Base-by-base conservation (phyloP, 2,329 filamentous ascomycete genomes). In the Dendryphion nanum region DNA sequence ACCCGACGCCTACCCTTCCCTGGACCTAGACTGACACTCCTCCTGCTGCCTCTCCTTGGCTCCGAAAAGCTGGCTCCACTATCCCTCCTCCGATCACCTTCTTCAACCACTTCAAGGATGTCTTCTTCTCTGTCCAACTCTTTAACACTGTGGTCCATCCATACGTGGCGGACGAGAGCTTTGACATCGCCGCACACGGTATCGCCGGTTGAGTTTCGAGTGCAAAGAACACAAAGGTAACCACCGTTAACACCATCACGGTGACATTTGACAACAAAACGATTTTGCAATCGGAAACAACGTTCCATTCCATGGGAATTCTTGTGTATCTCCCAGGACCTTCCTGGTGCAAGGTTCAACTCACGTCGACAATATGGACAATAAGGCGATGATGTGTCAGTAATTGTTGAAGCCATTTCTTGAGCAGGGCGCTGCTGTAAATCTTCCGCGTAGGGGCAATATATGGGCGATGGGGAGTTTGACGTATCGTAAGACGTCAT, bases 101-200 rank as follows among this genome's bases (percentile, higher is more conserved):
- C 45, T 29, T 61, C 57, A 15, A 58, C 49, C 0, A 54, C 5
- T 36, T 65, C 62, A 4, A 47, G 40, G 4, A 64, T 52, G 36
- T 65, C 62, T 23, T 55, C 51, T 33, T 65, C 62, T 3, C 40
- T 39, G 37, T 63, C 55, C 15, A 65, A 41, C 36, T 65, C 59
- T 4, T 44, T 37, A 2, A 52, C 47, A 10, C 44, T 41, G 34
- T 65, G 62, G 20, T 65, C 62, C 32, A 55, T 51, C 44, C 56
- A 65, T 17, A 65, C 51, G 35, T 65, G 62, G 29, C 55, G 49
- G 6, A 65, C 45, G 3, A 65, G 51, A 5, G 61, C 62, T 31
- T 61, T 64, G 2, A 65, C 62, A 32, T 65, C 62, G 6, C 62
- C 61, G 35, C 62, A 65, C 1, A 65, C 50, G 0, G 62, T 61